Evolutionary conservation across 805 yeast genomes (phyloP).

Genomic region (Maudiozyma pseudohumilis): DNA sequence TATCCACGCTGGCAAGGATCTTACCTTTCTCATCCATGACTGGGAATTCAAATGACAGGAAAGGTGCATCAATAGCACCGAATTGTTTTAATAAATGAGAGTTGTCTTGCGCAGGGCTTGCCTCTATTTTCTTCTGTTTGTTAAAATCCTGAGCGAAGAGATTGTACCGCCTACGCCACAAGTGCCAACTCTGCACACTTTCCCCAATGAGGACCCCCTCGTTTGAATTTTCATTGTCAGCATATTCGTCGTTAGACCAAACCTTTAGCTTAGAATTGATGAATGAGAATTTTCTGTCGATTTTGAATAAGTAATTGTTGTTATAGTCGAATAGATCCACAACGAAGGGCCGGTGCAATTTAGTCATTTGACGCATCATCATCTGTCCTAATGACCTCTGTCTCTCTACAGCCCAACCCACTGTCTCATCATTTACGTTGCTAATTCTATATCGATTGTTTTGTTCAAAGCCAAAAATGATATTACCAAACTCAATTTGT

Average conservation of each 20-base stretch:
- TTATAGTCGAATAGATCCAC: conserved; percentile 60
- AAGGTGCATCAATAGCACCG: conserved; percentile 81
- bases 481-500: conserved; percentile 78
- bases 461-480: conserved; percentile 85
- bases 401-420: conserved; percentile 78
- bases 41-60: conserved; percentile 79
- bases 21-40: conserved; percentile 48
- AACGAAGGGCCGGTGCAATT: conserved; percentile 77
- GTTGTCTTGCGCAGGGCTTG: conserved; percentile 9
- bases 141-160: conserved; percentile 38
- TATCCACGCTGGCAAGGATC: conserved; percentile 67
- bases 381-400: conserved; percentile 61
- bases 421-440: conserved; percentile 60
- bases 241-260: conserved; percentile 19
- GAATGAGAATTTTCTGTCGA: conserved; percentile 75
- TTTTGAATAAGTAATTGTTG: conserved; percentile 52
- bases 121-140: conserved; percentile 19
- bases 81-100: conserved; percentile 50
- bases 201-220: conserved; percentile 60
- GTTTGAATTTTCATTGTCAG: conserved; percentile 14
- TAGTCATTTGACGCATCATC: conserved; percentile 72
- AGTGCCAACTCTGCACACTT: conserved; percentile 86
- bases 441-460: conserved; percentile 68
- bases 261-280: conserved; percentile 77
- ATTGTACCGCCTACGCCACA: conserved; percentile 85